These are phyloP conservation scores for Yamadazyma mexicana DNA, from an alignment of 1,139 yeast genomes.

Conservation along the genomic window DNA sequence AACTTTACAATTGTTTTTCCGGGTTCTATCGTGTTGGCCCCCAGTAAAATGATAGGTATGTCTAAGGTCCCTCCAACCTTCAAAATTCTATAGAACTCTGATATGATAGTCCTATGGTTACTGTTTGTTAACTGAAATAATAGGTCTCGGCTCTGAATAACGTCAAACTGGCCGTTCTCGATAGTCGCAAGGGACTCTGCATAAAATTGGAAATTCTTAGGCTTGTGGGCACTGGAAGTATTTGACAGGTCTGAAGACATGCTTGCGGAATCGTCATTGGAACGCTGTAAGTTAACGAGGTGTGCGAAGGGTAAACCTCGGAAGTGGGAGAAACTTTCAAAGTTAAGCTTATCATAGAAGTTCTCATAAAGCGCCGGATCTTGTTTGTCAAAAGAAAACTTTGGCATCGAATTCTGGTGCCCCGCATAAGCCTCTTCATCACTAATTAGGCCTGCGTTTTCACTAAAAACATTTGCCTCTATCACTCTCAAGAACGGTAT, in stretches of 20 bases:
- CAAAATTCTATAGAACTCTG: conserved; percentile 38
- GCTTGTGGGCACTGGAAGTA: conserved; percentile 25
- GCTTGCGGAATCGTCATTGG: conserved; percentile 19
- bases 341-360: conserved; percentile 26
- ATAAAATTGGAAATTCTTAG: conserved; percentile 39
- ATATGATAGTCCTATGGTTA: conserved; percentile 27
- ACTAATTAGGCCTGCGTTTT: conserved; percentile 21
- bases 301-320: conserved; percentile 25
- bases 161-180: conserved; percentile 31
- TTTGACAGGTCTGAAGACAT: conserved; percentile 20
- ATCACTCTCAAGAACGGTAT: conserved; percentile 39
- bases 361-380: conserved; percentile 27
- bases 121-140: conserved; percentile 28
- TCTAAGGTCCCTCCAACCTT: conserved; percentile 38
- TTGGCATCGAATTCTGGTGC: conserved; percentile 15
- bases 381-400: conserved; percentile 22
- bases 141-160: conserved; percentile 40
- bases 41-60: conserved; percentile 29
- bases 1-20: conserved; percentile 17
- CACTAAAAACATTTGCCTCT: conserved; percentile 35
- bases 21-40: conserved; percentile 18
- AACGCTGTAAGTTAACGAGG: conserved; percentile 29
- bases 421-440: conserved; percentile 17
- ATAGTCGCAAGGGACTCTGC: conserved; percentile 29
- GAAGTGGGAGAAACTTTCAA: conserved; percentile 29